phyloP scores from a whole-genome alignment of 106 monocot species.

The Phalaenopsis equestris region DNA sequence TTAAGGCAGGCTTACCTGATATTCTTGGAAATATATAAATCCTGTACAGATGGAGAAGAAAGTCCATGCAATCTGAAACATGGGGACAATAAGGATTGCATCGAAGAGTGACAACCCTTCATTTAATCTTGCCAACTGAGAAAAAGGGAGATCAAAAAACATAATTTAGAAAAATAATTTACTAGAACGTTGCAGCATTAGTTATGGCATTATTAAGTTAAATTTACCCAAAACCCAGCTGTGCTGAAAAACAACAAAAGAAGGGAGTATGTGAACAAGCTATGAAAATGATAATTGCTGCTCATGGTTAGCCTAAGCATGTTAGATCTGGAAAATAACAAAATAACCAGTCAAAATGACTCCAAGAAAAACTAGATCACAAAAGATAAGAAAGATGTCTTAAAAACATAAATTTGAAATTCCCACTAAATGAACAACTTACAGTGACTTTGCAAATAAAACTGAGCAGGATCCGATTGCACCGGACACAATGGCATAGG shows the following conservation, averaged over 20 bases:
- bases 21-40: slow-evolving; percentile 98
- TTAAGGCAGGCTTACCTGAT: slow-evolving; percentile 48
- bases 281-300: slow-evolving; percentile 76
- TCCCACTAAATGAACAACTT: slow-evolving; percentile 17
- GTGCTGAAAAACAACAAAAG: slow-evolving; percentile 79
- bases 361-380: background rate
- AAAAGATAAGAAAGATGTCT: background rate
- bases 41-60: slow-evolving; percentile 98
- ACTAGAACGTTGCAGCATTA: background rate
- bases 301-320: slow-evolving; percentile 81
- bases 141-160: slow-evolving; percentile 7
- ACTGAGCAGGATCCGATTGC: slow-evolving; percentile 96
- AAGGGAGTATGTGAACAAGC: slow-evolving; percentile 92
- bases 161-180: background rate
- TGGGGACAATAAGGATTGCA: slow-evolving; percentile 94
- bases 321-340: slow-evolving; percentile 57
- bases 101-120: slow-evolving; percentile 95
- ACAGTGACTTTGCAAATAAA: slow-evolving; percentile 97
- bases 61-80: slow-evolving; percentile 99
- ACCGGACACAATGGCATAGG: slow-evolving; percentile 92
- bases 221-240: slow-evolving; percentile 95
- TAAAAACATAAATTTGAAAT: background rate
- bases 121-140: slow-evolving; percentile 94
- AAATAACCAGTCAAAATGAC: background rate
- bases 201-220: background rate